phyloP scores from a whole-genome alignment of 805 yeast genomes.

The Yamadazyma philogaea region DNA sequence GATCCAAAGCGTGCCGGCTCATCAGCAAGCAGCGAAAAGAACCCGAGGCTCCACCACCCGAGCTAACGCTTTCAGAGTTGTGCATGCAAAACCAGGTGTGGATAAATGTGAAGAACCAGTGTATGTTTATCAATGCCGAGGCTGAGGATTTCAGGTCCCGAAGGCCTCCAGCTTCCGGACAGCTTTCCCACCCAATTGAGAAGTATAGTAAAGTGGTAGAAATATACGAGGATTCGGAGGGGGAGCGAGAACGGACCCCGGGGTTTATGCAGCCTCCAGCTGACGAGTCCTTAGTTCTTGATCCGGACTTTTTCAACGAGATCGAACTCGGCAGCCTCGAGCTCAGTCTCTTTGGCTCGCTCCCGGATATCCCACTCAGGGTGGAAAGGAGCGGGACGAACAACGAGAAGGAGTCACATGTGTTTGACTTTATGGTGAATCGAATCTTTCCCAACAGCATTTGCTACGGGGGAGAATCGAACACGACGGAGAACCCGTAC shows the following conservation, averaged over 20 bases:
- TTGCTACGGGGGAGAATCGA: constrained; percentile 24
- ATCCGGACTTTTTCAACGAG: background rate
- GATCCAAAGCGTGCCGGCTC: constrained; percentile 22
- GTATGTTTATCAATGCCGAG: constrained; percentile 18
- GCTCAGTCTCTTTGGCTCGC: background rate
- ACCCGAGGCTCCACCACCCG: constrained; percentile 6
- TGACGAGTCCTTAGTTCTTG: no score
- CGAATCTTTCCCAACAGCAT: constrained; percentile 38
- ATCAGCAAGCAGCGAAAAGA: constrained; percentile 10
- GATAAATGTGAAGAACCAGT: constrained; percentile 8
- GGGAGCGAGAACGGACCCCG: background rate
- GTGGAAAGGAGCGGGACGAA: constrained; percentile 1
- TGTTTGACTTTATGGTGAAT: constrained; percentile 32
- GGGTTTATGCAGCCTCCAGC: background rate
- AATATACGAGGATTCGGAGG: constrained; percentile 1
- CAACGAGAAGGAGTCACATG: constrained; percentile 16
- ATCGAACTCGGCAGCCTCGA: background rate
- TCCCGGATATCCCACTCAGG: constrained; percentile 4
- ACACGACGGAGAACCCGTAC: constrained; percentile 30
- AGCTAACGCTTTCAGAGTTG: constrained; percentile 13
- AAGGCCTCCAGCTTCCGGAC: background rate
- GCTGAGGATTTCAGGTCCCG: constrained; percentile 16
- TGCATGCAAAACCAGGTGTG: constrained; percentile 10
- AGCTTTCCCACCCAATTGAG: background rate
- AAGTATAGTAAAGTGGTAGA: constrained; percentile 1